phyloP scores from a whole-genome alignment of 176 grass and related monocot genomes.

The Poa pratensis region DNA sequence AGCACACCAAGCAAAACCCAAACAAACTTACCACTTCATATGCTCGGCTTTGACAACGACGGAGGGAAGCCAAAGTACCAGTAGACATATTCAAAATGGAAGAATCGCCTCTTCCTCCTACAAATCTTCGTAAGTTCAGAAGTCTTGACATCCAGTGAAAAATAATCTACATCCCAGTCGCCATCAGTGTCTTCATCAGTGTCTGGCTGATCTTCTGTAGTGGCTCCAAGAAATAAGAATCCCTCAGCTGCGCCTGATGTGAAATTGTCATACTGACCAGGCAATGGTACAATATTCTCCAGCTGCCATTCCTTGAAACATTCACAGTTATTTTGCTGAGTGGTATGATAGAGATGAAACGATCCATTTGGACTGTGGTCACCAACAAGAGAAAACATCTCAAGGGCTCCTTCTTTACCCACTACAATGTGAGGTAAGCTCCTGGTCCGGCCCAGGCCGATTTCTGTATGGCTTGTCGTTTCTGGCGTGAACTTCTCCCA shows the following conservation, averaged over 20 bases:
- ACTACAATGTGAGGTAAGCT: neutral
- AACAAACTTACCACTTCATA: constrained; percentile 3
- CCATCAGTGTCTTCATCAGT: neutral
- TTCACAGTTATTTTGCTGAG: neutral
- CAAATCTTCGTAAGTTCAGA: neutral
- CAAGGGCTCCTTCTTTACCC: neutral
- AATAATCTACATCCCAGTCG: constrained; percentile 3
- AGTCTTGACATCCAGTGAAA: neutral
- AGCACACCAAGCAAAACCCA: neutral
- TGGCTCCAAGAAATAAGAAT: constrained; percentile 11
- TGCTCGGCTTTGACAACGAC: neutral
- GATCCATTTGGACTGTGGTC: neutral
- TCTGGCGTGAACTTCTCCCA: neutral
- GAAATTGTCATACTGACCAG: neutral
- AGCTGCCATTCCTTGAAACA: neutral
- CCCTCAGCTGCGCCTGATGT: neutral
- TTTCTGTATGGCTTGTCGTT: neutral
- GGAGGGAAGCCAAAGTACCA: constrained; percentile 13
- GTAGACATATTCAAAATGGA: neutral
- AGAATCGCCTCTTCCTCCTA: neutral
- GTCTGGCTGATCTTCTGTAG: constrained; percentile 2
- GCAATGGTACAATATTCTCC: neutral
- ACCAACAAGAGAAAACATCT: neutral
- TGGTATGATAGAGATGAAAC: neutral
- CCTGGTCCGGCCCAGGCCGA: neutral